Percentiles rank a stretch among this genome's conserved stretches.
These are phyloP conservation scores for Psidium friedrichsthalianum DNA, from an alignment of 345 rosid species.

Conservation along the genomic window DNA sequence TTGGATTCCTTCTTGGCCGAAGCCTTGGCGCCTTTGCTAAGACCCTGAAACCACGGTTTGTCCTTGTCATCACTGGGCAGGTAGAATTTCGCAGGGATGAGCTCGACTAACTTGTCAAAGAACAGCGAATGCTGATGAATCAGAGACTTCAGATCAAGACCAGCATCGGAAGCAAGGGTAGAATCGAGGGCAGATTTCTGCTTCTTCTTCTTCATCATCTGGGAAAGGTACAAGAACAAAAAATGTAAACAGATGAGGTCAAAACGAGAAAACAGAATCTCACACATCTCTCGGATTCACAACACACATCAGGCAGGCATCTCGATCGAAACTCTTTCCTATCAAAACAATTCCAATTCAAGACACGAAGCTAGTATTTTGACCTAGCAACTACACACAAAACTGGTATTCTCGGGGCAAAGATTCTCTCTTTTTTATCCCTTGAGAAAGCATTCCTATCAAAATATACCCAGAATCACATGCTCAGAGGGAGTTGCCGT, in stretches of 20 bases:
- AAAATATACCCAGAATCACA: background rate
- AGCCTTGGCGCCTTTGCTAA: conserved; percentile 57
- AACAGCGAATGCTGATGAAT: conserved; percentile 42
- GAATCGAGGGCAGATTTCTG: conserved; percentile 1
- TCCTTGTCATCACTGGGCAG: conserved; percentile 59
- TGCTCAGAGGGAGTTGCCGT: too few relatives aligned
- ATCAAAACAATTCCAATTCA: background rate
- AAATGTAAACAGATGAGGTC: background rate
- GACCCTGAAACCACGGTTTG: conserved; percentile 72
- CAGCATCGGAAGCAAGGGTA: background rate
- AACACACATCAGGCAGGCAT: background rate
- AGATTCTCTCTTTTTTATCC: background rate
- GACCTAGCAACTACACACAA: background rate
- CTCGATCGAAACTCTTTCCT: background rate
- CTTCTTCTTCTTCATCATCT: conserved; percentile 43
- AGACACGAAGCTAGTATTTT: background rate
- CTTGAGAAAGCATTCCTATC: background rate
- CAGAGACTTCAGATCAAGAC: conserved; percentile 28
- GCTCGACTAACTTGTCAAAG: conserved; percentile 68
- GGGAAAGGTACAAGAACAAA: background rate
- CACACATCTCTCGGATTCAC: background rate
- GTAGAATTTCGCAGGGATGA: conserved; percentile 86
- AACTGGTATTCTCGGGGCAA: background rate
- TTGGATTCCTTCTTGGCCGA: conserved; percentile 52
- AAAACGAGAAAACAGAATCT: background rate